Percentiles rank a stretch among this genome's conserved stretches.
phyloP scores from a whole-genome alignment of 495 filamentous ascomycete species.

The Tuber melanosporum region DNA sequence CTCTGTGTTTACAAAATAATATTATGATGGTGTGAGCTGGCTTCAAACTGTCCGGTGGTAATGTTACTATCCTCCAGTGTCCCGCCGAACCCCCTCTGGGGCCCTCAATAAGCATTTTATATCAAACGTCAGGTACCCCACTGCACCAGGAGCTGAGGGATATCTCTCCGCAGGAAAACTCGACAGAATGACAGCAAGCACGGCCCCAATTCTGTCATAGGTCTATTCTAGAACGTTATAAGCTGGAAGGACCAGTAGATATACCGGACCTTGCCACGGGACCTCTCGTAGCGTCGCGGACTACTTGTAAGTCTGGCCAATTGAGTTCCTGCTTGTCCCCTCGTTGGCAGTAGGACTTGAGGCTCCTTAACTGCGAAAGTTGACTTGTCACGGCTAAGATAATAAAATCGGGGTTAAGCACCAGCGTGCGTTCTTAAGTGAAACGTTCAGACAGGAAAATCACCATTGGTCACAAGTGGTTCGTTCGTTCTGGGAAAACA shows the following conservation, averaged over 20 bases:
- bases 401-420: neutral
- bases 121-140: neutral
- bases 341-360: neutral
- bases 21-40: neutral
- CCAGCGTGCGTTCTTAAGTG: neutral
- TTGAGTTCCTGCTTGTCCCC: neutral
- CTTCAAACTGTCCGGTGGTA: neutral
- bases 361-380: neutral
- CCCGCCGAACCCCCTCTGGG: neutral
- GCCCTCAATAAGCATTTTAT: neutral
- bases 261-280: neutral
- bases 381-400: neutral
- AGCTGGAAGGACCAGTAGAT: neutral
- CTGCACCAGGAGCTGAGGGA: neutral
- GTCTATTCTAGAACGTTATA: neutral
- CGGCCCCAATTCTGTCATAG: neutral
- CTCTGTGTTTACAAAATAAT: neutral
- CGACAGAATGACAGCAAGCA: neutral
- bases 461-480: neutral
- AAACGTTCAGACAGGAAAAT: neutral
- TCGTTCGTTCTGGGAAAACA: neutral
- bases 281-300: neutral
- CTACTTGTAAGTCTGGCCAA: neutral
- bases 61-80: neutral
- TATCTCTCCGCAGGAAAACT: neutral